Evolutionary conservation across 164 flowering plant species (phyloP).

Genomic region (Liriodendron chinense): DNA sequence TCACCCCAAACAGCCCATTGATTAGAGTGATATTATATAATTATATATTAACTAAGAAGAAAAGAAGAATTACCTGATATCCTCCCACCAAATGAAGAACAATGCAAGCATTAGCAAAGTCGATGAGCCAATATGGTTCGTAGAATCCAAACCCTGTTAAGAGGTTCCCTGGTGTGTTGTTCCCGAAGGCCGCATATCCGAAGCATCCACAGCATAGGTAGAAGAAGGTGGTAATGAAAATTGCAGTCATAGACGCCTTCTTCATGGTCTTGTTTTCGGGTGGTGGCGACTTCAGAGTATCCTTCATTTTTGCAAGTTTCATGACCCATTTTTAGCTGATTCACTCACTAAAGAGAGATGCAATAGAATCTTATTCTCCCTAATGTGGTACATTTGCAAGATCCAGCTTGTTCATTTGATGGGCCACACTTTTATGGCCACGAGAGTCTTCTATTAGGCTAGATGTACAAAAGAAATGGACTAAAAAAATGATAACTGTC

Average conservation of each 20-base stretch:
- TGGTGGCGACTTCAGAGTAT: conserved; percentile 69
- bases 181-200: conserved; percentile 80
- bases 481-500: too few relatives aligned
- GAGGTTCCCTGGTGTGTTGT: conserved; percentile 62
- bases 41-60: not conserved
- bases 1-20: too few relatives aligned
- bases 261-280: conserved; percentile 67
- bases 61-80: conserved; percentile 48
- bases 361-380: too few relatives aligned
- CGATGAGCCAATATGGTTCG: conserved; percentile 65
- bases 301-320: conserved; percentile 32
- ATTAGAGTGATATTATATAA: too few relatives aligned
- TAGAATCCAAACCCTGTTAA: conserved; percentile 68
- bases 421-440: not conserved
- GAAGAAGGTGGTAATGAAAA: conserved; percentile 59
- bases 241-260: conserved; percentile 50
- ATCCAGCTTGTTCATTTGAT: not conserved
- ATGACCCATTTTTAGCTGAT: conserved; percentile 1
- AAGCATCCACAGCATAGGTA: conserved; percentile 71
- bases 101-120: conserved; percentile 66
- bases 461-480: too few relatives aligned
- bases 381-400: not conserved
- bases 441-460: too few relatives aligned
- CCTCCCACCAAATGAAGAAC: conserved; percentile 67
- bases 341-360: not conserved